Percentiles rank a stretch among this genome's conserved stretches.
Evolutionary conservation across 176 grass and related monocot species (phyloP).

Genomic region (Triticum timopheevii): DNA sequence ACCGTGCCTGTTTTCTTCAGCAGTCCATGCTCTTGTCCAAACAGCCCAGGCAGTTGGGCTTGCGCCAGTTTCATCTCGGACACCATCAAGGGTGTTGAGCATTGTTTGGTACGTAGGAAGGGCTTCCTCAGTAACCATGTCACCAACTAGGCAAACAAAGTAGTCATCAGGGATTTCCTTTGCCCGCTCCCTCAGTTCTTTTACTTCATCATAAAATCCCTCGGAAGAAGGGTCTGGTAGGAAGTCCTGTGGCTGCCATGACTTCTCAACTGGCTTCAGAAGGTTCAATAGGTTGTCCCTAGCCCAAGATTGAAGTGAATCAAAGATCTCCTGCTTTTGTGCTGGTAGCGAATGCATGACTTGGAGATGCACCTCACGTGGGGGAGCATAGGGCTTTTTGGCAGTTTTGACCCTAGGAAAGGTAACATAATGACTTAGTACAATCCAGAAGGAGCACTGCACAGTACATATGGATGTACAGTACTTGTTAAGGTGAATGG

Average conservation of each 20-base stretch:
- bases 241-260: conserved; percentile 74
- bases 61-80: conserved; percentile 67
- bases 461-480: neutral
- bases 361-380: conserved; percentile 55
- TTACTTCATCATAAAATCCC: conserved; percentile 67
- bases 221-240: conserved; percentile 61
- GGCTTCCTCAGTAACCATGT: conserved; percentile 83
- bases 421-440: conserved; percentile 29
- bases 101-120: conserved; percentile 78
- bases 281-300: conserved; percentile 54
- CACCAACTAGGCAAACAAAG: conserved; percentile 79
- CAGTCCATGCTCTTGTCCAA: conserved; percentile 76
- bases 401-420: conserved; percentile 50
- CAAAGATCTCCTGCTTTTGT: conserved; percentile 53
- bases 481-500: neutral
- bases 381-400: conserved; percentile 55
- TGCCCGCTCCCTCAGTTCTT: conserved; percentile 56
- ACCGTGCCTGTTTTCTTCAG: conserved; percentile 78
- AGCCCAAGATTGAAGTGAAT: conserved; percentile 70
- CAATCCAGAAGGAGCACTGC: neutral
- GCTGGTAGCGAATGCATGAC: conserved; percentile 61
- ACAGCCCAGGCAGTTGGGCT: conserved; percentile 69
- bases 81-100: conserved; percentile 68
- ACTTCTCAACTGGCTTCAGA: conserved; percentile 72
- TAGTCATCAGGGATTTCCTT: conserved; percentile 80